Evolutionary conservation across 2,329 filamentous ascomycete species (phyloP).

Genomic region (Colletotrichum sp.): DNA sequence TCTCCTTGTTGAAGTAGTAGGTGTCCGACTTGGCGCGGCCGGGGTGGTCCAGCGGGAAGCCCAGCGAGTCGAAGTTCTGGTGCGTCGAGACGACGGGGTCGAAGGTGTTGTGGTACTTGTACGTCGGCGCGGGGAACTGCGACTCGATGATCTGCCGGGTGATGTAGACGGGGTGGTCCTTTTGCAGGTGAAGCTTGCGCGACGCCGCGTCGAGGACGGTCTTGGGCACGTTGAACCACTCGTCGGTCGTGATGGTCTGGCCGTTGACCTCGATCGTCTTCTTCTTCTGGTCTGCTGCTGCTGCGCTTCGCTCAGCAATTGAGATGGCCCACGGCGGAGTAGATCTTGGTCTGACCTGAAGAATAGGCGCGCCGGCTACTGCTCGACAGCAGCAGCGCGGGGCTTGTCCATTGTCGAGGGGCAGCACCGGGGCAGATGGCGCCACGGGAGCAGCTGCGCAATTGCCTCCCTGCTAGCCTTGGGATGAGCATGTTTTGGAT

Average conservation of each 20-base stretch:
- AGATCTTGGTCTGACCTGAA: slow-evolving; percentile 23
- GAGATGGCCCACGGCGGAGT: not conserved
- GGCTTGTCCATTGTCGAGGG: not conserved
- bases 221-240: slow-evolving; percentile 84
- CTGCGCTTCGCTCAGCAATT: not conserved
- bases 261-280: slow-evolving; percentile 63
- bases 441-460: slow-evolving; percentile 17
- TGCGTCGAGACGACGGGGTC: slow-evolving; percentile 82
- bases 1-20: slow-evolving; percentile 89
- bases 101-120: slow-evolving; percentile 77
- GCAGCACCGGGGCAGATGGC: not conserved
- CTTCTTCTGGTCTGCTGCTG: slow-evolving; percentile 24
- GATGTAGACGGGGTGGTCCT: slow-evolving; percentile 88
- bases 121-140: slow-evolving; percentile 76
- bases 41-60: slow-evolving; percentile 86
- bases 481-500: not conserved
- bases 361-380: slow-evolving; percentile 23
- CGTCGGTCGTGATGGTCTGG: slow-evolving; percentile 69
- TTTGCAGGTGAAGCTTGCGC: slow-evolving; percentile 85
- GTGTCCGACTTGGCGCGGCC: slow-evolving; percentile 89
- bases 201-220: slow-evolving; percentile 77
- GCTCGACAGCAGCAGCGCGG: not conserved
- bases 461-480: slow-evolving; percentile 15
- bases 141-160: slow-evolving; percentile 93
- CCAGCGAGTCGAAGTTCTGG: slow-evolving; percentile 97